Conservation (phyloP, 169 alveolate species). For the Cryptosporidium felis region DNA sequence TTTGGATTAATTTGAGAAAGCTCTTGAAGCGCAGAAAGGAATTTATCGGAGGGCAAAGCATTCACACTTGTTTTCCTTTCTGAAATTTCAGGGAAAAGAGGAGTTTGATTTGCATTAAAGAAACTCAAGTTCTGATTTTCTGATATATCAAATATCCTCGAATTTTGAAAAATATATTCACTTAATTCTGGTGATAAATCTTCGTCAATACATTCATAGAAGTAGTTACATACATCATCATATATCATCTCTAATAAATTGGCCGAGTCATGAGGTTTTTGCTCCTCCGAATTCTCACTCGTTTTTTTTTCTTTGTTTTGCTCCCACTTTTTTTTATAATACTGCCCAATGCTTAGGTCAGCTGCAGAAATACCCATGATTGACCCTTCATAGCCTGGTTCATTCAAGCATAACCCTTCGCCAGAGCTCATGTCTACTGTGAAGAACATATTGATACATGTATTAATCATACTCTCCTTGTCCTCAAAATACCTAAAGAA, state of each 20-base stretch:
- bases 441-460: slow-evolving; percentile 19
- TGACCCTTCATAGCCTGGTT: slow-evolving; percentile 9
- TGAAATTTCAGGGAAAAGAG: slow-evolving; percentile 41
- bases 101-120: neutral
- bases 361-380: slow-evolving; percentile 24
- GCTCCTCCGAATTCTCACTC: neutral
- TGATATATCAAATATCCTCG: neutral
- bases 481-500: slow-evolving; percentile 58
- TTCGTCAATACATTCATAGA: slow-evolving; percentile 54
- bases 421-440: neutral
- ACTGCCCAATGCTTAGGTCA: slow-evolving; percentile 22
- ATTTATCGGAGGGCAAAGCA: slow-evolving; percentile 52
- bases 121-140: slow-evolving; percentile 1
- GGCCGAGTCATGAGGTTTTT: slow-evolving; percentile 22
- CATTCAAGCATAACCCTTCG: slow-evolving; percentile 16
- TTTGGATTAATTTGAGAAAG: slow-evolving; percentile 11
- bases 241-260: slow-evolving; percentile 34
- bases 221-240: slow-evolving; percentile 37
- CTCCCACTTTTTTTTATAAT: neutral
- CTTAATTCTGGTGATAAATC: slow-evolving; percentile 5
- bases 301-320: neutral
- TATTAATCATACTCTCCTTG: slow-evolving; percentile 22
- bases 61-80: slow-evolving; percentile 15
- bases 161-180: slow-evolving; percentile 19
- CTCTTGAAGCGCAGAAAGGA: slow-evolving; percentile 45